Evolutionary conservation across 257 asterid species (phyloP).

Genomic region (Haberlea rhodopensis): DNA sequence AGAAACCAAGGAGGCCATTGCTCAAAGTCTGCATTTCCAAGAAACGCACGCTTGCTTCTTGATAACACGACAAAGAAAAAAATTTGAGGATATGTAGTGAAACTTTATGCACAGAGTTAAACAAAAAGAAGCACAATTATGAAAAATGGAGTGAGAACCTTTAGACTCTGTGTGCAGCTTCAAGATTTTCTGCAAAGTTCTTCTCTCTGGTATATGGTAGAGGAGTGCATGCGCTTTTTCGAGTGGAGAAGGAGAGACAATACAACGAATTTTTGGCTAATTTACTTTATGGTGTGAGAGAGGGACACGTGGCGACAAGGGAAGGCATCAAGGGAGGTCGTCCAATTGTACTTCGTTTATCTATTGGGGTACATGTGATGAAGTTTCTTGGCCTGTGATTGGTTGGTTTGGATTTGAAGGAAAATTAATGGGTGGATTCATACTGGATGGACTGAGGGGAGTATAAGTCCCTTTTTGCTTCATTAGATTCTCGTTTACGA

Average conservation of each 20-base stretch:
- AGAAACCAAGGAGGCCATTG: conserved; percentile 90
- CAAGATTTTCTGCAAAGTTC: conserved; percentile 17
- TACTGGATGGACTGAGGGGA: neutral
- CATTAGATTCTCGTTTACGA: neutral
- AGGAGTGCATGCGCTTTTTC: conserved; percentile 28
- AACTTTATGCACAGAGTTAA: neutral
- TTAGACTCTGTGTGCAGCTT: neutral
- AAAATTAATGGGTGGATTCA: neutral
- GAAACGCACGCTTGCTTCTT: conserved; percentile 29
- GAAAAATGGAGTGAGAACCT: neutral
- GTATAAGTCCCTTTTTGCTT: neutral
- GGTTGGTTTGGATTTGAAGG: conserved; percentile 54
- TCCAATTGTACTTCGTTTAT: conserved; percentile 30
- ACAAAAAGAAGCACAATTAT: neutral
- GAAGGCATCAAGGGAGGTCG: conserved; percentile 23
- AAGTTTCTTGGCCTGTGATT: conserved; percentile 61
- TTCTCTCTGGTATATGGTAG: neutral
- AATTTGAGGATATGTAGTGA: conserved; percentile 5
- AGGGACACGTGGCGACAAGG: conserved; percentile 62
- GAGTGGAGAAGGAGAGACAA: conserved; percentile 24
- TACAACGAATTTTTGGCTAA: conserved; percentile 24
- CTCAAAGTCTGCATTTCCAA: conserved; percentile 19
- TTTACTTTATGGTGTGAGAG: conserved; percentile 52
- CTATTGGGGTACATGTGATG: conserved; percentile 43
- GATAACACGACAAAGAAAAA: conserved; percentile 22